A percentile compares a stretch with the other conserved stretches of the same genome.
phyloP scores from a whole-genome alignment of 345 rosid species.

The thale cress (Arabidopsis thaliana) region DNA sequence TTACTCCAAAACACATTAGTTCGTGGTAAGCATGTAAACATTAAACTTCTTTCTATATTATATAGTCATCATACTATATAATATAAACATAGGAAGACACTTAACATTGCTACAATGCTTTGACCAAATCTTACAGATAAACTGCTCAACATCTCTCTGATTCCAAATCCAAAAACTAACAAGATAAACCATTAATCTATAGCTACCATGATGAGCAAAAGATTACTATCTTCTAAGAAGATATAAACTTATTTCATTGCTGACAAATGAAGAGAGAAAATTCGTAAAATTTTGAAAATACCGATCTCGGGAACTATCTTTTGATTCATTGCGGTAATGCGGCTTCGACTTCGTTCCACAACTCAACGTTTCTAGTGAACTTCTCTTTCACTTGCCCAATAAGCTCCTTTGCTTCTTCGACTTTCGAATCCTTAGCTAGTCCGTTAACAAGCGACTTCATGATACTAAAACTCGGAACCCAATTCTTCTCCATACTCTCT shows the following conservation, averaged over 20 bases:
- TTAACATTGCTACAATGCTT: slow-evolving; percentile 20
- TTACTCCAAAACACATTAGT: slow-evolving; percentile 22
- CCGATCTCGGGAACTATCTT: neutral
- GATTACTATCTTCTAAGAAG: slow-evolving; percentile 8
- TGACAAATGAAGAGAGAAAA: slow-evolving; percentile 8
- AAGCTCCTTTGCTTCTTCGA: slow-evolving; percentile 67
- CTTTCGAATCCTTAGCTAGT: slow-evolving; percentile 55
- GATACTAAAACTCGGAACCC: slow-evolving; percentile 68
- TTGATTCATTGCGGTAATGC: slow-evolving; percentile 57
- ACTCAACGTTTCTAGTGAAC: slow-evolving; percentile 54
- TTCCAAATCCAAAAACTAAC: slow-evolving; percentile 27
- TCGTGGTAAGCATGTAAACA: slow-evolving; percentile 36
- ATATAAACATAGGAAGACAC: slow-evolving; percentile 29
- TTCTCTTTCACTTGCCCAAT: slow-evolving; percentile 58
- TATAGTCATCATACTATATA: slow-evolving; percentile 20
- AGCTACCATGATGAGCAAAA: slow-evolving; percentile 19
- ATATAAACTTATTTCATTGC: slow-evolving; percentile 19
- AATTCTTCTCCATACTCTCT: slow-evolving; percentile 67
- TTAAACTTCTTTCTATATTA: neutral
- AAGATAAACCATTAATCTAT: slow-evolving; percentile 18
- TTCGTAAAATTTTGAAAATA: neutral
- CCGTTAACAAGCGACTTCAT: slow-evolving; percentile 78
- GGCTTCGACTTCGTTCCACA: slow-evolving; percentile 88
- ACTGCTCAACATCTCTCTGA: slow-evolving; percentile 5
- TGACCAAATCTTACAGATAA: slow-evolving; percentile 34